Evolutionary conservation across 2,329 filamentous ascomycete genomes (phyloP), one percentile per base, ranked within the genome.

Genomic region (Penicillium sp.): DNA sequence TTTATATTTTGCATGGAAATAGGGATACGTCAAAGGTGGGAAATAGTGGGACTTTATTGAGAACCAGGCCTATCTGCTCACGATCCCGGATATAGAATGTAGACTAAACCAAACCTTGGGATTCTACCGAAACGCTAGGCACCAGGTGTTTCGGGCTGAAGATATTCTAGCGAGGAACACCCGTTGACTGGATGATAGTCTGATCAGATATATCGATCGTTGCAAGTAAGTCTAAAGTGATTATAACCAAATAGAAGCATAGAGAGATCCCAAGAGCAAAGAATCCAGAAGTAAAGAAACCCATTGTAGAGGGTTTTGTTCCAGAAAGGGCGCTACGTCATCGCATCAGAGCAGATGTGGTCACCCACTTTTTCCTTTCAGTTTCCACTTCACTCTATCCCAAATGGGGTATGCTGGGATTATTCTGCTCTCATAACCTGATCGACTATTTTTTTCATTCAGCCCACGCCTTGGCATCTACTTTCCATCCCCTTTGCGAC

Each of bases 381-480:
- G 22, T 50, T 27, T 22, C 48, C 45, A 43, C 48, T 49, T 52
- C 46, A 52, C 47, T 38, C 45, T 45, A 54, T 45, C 41, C 51
- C 24, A 18, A 40, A 40, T 40, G 38, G 38, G 38, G 38, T 40
- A 40, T 40, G 38, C 41, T 41, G 18, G n/a, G 10, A 18, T 27
- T 44, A 22, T 49, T 48, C 29, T 31, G 10, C 16, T 45, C 34
- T 36, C 34, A n/a, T 36, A 36, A 48, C 36, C 42, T 42, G 18
- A 43, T 43, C 24, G 24, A 27, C 24, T 24, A 14, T 24, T 27
- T 43, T 47, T 44, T 60, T 57, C 55, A 27, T 27, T 50, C 57
- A 58, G 55, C 56, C 51, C 47, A 41, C 52, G 38, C 36, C 43
- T 53, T 49, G 45, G 39, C 45, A 45, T 48, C 34, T 50, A 55